Conservation (phyloP, 2,329 filamentous ascomycete genomes). For the Aspergillus uvarum region DNA sequence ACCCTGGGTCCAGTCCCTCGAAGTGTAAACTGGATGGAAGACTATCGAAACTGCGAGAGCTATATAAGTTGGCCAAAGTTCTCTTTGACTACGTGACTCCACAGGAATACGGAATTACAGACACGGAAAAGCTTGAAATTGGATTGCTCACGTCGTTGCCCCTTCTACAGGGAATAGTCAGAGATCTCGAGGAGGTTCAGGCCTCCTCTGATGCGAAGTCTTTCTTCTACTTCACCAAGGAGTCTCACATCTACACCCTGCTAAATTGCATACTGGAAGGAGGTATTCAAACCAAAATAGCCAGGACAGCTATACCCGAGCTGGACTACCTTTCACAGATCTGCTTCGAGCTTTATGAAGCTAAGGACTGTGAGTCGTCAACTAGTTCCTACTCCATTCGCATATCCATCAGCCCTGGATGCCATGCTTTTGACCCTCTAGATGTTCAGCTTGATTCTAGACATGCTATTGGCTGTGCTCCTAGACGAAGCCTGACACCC, state of each 20-base stretch:
- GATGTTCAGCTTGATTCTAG: conserved; percentile 95
- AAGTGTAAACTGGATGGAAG: conserved; percentile 80
- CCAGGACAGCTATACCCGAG: conserved; percentile 90
- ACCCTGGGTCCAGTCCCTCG: conserved; percentile 70
- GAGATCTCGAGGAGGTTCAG: conserved; percentile 95
- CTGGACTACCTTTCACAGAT: conserved; percentile 97
- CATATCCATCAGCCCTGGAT: conserved; percentile 92
- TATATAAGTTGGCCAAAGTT: conserved; percentile 91
- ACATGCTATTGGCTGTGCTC: conserved; percentile 92
- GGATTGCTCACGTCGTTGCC: conserved; percentile 90
- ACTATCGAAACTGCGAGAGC: conserved; percentile 82
- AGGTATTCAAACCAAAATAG: conserved; percentile 94
- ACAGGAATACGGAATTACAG: conserved; percentile 95
- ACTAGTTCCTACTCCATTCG: conserved; percentile 93
- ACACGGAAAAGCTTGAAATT: conserved; percentile 97
- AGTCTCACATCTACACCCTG: conserved; percentile 97
- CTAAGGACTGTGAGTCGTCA: conserved; percentile 73
- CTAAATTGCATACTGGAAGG: conserved; percentile 97
- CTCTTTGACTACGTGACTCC: conserved; percentile 98
- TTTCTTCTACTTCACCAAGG: conserved; percentile 99
- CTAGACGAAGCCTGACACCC: conserved; percentile 81
- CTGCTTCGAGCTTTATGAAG: conserved; percentile 96
- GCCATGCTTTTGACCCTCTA: conserved; percentile 92
- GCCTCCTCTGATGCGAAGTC: conserved; percentile 90
- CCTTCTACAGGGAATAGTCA: conserved; percentile 92